Evolutionary conservation across 768 basidiomycete species (phyloP), one percentile per base, ranked within the genome.

Genomic region (Amanita molliuscula): DNA sequence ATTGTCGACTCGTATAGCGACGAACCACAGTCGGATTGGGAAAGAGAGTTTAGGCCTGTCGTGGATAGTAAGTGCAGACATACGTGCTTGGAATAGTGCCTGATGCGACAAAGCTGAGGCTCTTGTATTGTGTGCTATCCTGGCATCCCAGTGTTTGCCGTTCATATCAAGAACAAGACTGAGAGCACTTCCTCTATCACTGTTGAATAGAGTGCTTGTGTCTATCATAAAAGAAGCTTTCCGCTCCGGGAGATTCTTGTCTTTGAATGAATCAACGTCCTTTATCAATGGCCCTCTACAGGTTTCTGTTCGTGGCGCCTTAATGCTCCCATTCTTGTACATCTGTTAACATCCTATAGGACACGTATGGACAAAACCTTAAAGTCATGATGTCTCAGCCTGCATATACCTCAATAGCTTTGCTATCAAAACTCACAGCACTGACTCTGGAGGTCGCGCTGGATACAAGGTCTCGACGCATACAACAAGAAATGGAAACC

Each of bases 1-100:
- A 75, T 84, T 20, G 76, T 88, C 61, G 86, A 88, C 55, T 33
- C 42, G 38, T 59, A 63, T 50, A 53, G 51, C 23, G 50, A 55
- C 15, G 47, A 53, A 26, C 56, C 59, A 15, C 60, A 59, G 6
- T 64, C 67, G 4, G 63, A 69, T 48, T 88, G 86, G 86, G 79
- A 82, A 59, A 74, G 70, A 46, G 84, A 88, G 56, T 88, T 87
- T 59, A 72, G 72, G 50, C 74, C 76, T n/a, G 67, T 60, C 65
- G 65, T 64, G 46, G 23, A 26, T 16, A 25, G 29, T 41, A 6
- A 26, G 26, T 51, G 34, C 13, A 21, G 48, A 33, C 20, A 35
- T 31, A 38, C 44, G 53, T 56, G 13, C 26, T n/a, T 35, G 6
- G 28, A 8, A 18, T 35, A 9, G 23, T 47, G 26, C 45, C 44